phyloP scores from a whole-genome alignment of 495 filamentous ascomycete species.

The Trichocladium antarcticum region DNA sequence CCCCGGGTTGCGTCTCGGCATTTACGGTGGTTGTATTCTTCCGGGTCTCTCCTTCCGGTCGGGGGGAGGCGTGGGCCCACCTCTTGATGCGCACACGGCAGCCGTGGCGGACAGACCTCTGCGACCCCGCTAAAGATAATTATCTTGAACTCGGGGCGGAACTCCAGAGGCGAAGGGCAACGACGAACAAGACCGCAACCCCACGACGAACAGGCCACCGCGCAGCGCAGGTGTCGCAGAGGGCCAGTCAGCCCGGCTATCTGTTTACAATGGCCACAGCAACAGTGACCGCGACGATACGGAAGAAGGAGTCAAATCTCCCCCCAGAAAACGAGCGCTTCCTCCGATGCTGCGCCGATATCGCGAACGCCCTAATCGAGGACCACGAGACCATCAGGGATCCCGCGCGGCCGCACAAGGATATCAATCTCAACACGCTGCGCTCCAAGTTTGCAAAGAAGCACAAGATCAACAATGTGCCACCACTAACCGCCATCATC shows the following conservation, averaged over 20 bases:
- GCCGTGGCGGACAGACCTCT: background rate
- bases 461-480: conserved; percentile 71
- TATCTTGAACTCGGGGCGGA: background rate
- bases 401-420: conserved; percentile 57
- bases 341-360: conserved; percentile 86
- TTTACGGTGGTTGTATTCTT: conserved; percentile 12
- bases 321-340: conserved; percentile 88
- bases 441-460: conserved; percentile 85
- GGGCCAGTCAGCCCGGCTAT: background rate
- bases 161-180: too few species aligned
- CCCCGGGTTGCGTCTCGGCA: too few species aligned
- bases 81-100: background rate
- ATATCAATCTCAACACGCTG: conserved; percentile 86
- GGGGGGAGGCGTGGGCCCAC: background rate
- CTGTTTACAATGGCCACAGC: conserved; percentile 32
- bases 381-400: conserved; percentile 74
- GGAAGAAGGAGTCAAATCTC: conserved; percentile 58
- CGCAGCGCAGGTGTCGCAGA: background rate
- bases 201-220: background rate
- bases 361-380: conserved; percentile 84
- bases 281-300: conserved; percentile 29
- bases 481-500: conserved; percentile 91
- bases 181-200: background rate
- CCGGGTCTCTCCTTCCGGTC: background rate
- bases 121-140: background rate